Evolutionary conservation across 2,329 filamentous ascomycete species (phyloP).

Genomic region (Pezicula neosporulosa): DNA sequence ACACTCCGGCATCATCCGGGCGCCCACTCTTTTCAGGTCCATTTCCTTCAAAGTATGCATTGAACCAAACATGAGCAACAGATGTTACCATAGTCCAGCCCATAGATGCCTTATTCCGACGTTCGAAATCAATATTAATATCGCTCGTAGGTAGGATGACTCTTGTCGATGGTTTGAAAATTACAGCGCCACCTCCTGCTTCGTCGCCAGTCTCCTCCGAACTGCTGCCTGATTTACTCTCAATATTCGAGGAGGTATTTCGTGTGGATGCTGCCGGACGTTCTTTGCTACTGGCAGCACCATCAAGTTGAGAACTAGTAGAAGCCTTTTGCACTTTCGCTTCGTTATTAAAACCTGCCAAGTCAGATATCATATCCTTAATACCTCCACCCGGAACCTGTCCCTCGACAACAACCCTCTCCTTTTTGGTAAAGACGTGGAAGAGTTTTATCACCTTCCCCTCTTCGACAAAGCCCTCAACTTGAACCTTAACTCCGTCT

Average conservation of each 20-base stretch:
- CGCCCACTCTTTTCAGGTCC: constrained; percentile 66
- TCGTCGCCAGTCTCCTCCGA: constrained; percentile 37
- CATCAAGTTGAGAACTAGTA: constrained; percentile 10
- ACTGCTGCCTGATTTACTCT: background rate
- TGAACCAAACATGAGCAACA: constrained; percentile 96
- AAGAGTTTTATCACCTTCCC: constrained; percentile 82
- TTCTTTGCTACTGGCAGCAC: background rate
- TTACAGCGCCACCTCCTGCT: constrained; percentile 66
- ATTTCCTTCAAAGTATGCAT: constrained; percentile 84
- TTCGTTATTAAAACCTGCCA: constrained; percentile 36
- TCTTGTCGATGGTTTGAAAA: constrained; percentile 69
- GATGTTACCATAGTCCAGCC: constrained; percentile 88
- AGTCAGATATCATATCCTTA: constrained; percentile 49
- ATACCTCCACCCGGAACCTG: constrained; percentile 46
- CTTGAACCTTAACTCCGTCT: constrained; percentile 80
- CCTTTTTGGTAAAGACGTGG: constrained; percentile 73
- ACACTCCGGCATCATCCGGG: constrained; percentile 66
- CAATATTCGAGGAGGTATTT: background rate
- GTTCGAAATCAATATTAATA: constrained; percentile 85
- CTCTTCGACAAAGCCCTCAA: constrained; percentile 85
- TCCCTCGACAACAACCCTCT: constrained; percentile 66
- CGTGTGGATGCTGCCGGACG: background rate
- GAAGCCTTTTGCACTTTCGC: constrained; percentile 14
- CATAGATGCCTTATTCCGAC: constrained; percentile 74
- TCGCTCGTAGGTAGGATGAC: constrained; percentile 77